Evolutionary conservation across 2,329 filamentous ascomycete species (phyloP).

Genomic region (Neonectria ditissima): DNA sequence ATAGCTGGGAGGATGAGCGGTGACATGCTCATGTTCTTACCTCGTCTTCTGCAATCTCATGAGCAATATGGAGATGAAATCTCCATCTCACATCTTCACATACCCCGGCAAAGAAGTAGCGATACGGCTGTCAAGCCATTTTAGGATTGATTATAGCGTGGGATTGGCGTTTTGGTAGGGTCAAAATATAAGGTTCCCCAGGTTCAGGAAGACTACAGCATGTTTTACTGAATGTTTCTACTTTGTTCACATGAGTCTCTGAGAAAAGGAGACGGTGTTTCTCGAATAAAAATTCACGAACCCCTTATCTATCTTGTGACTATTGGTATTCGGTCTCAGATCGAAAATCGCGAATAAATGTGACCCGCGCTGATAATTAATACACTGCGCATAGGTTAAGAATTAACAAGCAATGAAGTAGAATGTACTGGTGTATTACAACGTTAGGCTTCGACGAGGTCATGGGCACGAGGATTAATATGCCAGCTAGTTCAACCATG

Average conservation of each 20-base stretch:
- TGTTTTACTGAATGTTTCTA: slow-evolving; percentile 5
- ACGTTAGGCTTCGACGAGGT: not conserved
- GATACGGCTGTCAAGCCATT: slow-evolving; percentile 1
- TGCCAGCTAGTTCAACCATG: not conserved
- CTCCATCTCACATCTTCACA: slow-evolving; percentile 14
- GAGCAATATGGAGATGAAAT: slow-evolving; percentile 5
- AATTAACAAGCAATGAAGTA: not conserved
- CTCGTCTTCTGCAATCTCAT: slow-evolving; percentile 10
- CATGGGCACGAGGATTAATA: not conserved
- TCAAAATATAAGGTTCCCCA: not conserved
- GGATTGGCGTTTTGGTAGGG: slow-evolving; percentile 3
- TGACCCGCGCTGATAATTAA: not conserved
- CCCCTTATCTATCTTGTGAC: not conserved
- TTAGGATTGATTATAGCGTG: slow-evolving; percentile 9
- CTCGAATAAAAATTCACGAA: not conserved
- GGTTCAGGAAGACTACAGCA: not conserved
- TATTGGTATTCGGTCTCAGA: not conserved
- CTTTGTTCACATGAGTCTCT: slow-evolving; percentile 3
- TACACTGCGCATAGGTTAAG: not conserved
- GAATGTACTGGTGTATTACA: not conserved
- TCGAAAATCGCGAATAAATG: not conserved
- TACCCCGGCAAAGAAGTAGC: slow-evolving; percentile 17
- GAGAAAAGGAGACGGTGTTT: not conserved
- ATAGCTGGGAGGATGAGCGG: slow-evolving; percentile 62
- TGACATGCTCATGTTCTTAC: slow-evolving; percentile 5